phyloP scores from a whole-genome alignment of 805 yeast genomes.

The Candida takata region DNA sequence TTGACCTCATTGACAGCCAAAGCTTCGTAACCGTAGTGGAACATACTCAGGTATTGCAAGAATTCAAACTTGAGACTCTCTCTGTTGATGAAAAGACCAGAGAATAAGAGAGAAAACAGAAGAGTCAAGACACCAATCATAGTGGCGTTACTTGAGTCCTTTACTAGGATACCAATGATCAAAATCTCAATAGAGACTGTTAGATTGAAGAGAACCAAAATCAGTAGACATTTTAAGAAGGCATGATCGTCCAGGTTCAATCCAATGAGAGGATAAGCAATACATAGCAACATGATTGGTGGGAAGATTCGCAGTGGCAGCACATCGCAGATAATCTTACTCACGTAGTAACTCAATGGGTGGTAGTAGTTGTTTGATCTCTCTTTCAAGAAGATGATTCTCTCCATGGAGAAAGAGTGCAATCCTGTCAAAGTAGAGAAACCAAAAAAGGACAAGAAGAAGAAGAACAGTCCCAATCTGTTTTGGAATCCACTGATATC shows the following conservation, averaged over 20 bases:
- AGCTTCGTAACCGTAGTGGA: conserved; percentile 95
- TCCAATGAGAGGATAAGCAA: conserved; percentile 88
- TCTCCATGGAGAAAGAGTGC: conserved; percentile 80
- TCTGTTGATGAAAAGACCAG: conserved; percentile 88
- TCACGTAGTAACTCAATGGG: conserved; percentile 76
- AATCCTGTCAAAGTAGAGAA: conserved; percentile 89
- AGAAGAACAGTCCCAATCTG: conserved; percentile 88
- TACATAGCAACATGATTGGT: conserved; percentile 71
- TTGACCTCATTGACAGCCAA: conserved; percentile 88
- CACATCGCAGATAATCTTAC: conserved; percentile 85
- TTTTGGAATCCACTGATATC: conserved; percentile 97
- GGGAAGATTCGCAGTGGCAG: conserved; percentile 92
- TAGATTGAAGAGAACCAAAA: conserved; percentile 76
- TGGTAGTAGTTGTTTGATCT: conserved; percentile 91
- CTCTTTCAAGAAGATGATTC: conserved; percentile 86
- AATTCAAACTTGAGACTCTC: conserved; percentile 56
- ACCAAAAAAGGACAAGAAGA: conserved; percentile 85
- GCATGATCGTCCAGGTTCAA: conserved; percentile 71
- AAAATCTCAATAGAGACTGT: conserved; percentile 81
- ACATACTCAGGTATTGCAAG: conserved; percentile 79
- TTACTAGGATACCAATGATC: conserved; percentile 78
- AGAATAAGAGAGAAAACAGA: conserved; percentile 81
- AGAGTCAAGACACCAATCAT: conserved; percentile 79
- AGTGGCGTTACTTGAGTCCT: conserved; percentile 90
- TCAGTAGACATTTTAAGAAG: conserved; percentile 59